These are phyloP conservation scores for Pseudozyma pruni DNA, from an alignment of 1,284 basidiomycete species.

Conservation along the genomic window DNA sequence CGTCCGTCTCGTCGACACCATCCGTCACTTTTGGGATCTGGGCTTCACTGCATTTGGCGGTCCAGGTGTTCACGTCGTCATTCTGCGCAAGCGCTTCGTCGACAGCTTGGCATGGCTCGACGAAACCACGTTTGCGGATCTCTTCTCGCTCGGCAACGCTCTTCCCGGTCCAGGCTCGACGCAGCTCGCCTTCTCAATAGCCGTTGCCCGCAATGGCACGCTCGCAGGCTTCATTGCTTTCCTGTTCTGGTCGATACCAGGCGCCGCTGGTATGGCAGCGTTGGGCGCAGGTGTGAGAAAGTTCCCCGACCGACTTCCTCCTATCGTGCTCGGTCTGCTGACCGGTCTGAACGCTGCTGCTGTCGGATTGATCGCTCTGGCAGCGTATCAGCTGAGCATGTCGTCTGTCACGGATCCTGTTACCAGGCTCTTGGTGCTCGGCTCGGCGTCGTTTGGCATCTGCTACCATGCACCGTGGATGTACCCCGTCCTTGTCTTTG, in stretches of 20 bases:
- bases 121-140: conserved; percentile 64
- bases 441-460: conserved; percentile 71
- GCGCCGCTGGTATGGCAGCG: conserved; percentile 72
- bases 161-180: conserved; percentile 70
- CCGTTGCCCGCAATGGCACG: conserved; percentile 67
- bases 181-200: conserved; percentile 69
- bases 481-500: conserved; percentile 69
- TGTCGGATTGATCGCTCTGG: conserved; percentile 74
- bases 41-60: conserved; percentile 51
- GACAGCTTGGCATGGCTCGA: conserved; percentile 57
- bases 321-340: conserved; percentile 72
- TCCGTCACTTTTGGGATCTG: conserved; percentile 54
- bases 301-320: conserved; percentile 71
- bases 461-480: conserved; percentile 71
- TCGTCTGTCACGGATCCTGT: conserved; percentile 72
- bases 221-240: conserved; percentile 68
- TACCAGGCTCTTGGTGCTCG: conserved; percentile 71
- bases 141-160: conserved; percentile 70
- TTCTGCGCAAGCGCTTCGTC: conserved; percentile 54
- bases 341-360: conserved; percentile 74
- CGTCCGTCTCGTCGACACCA: conserved; percentile 44
- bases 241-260: conserved; percentile 70
- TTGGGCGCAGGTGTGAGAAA: conserved; percentile 72
- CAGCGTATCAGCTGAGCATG: conserved; percentile 72
- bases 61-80: conserved; percentile 47